phyloP scores from a whole-genome alignment of 2,329 filamentous ascomycete genomes.

The Aspergillus awamori region DNA sequence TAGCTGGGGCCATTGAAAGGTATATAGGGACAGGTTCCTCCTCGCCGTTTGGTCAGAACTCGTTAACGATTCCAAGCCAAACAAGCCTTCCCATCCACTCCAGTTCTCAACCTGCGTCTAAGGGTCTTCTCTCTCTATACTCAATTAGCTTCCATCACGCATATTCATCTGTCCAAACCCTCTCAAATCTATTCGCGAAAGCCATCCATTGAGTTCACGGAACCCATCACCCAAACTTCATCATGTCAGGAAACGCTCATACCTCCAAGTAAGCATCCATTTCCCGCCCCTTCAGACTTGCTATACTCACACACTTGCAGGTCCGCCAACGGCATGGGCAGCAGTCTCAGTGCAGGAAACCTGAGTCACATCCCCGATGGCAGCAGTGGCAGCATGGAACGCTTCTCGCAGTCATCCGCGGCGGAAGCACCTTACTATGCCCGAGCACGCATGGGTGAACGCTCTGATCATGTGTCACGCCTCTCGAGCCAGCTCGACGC shows the following conservation, averaged over 20 bases:
- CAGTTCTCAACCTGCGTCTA: not conserved
- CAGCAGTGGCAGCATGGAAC: slow-evolving; percentile 29
- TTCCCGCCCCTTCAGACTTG: not conserved
- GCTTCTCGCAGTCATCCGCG: slow-evolving; percentile 30
- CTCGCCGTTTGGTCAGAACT: slow-evolving; percentile 3
- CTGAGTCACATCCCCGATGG: slow-evolving; percentile 31
- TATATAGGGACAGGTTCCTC: slow-evolving; percentile 20
- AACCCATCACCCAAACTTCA: not conserved
- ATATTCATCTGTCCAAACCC: not conserved
- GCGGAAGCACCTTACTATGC: slow-evolving; percentile 39
- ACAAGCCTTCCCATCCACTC: not conserved
- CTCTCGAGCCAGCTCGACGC: slow-evolving; percentile 35
- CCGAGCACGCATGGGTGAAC: slow-evolving; percentile 34
- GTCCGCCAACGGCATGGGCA: slow-evolving; percentile 28
- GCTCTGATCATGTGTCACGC: slow-evolving; percentile 33
- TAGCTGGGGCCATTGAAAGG: not conserved
- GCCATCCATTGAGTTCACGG: not conserved
- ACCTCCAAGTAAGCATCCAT: slow-evolving; percentile 19
- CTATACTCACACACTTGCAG: slow-evolving; percentile 15
- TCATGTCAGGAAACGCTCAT: slow-evolving; percentile 21
- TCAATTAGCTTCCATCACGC: not conserved
- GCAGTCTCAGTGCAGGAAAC: slow-evolving; percentile 30
- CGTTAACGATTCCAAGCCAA: not conserved
- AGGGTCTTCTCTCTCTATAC: not conserved
- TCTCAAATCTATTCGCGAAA: too few species aligned